These are phyloP conservation scores for Fusarium sp. DNA, from an alignment of 2,329 filamentous ascomycete species.

Conservation along the genomic window DNA sequence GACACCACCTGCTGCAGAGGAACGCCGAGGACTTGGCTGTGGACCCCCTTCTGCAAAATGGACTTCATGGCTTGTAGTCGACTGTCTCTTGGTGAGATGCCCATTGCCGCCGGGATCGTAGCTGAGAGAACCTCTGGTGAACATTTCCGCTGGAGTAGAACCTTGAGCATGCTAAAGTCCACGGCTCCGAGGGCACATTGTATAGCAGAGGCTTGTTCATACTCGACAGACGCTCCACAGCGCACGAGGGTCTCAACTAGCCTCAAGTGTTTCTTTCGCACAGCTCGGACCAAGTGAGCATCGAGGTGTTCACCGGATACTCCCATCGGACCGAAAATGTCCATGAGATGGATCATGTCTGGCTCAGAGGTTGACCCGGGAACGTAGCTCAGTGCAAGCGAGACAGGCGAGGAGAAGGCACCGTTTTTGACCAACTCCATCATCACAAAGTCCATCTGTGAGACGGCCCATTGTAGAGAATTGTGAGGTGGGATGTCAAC, in stretches of 20 bases:
- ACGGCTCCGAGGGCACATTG: not conserved
- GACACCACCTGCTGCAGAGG: not conserved
- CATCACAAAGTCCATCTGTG: slow-evolving; percentile 2
- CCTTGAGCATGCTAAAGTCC: not conserved
- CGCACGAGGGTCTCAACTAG: not conserved
- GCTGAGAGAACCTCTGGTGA: not conserved
- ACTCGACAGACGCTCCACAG: slow-evolving; percentile 11
- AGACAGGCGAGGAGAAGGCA: not conserved
- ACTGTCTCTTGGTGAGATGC: not conserved
- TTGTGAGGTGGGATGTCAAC: slow-evolving; percentile 7
- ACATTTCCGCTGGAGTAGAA: not conserved
- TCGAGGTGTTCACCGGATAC: not conserved
- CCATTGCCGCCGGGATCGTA: not conserved
- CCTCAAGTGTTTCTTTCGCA: not conserved
- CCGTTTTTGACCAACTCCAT: slow-evolving; percentile 7
- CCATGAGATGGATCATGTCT: slow-evolving; percentile 3
- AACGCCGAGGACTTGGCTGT: not conserved
- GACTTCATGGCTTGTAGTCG: not conserved
- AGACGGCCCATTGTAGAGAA: slow-evolving; percentile 3
- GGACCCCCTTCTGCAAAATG: slow-evolving; percentile 9
- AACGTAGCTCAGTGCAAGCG: not conserved
- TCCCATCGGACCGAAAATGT: slow-evolving; percentile 4
- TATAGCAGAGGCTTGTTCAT: slow-evolving; percentile 5
- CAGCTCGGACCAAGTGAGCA: not conserved
- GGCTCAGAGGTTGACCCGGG: not conserved